Percentiles rank a stretch among this genome's conserved stretches.
These are phyloP conservation scores for Boletus eberwhitei DNA, from an alignment of 768 basidiomycete species.

Conservation along the genomic window DNA sequence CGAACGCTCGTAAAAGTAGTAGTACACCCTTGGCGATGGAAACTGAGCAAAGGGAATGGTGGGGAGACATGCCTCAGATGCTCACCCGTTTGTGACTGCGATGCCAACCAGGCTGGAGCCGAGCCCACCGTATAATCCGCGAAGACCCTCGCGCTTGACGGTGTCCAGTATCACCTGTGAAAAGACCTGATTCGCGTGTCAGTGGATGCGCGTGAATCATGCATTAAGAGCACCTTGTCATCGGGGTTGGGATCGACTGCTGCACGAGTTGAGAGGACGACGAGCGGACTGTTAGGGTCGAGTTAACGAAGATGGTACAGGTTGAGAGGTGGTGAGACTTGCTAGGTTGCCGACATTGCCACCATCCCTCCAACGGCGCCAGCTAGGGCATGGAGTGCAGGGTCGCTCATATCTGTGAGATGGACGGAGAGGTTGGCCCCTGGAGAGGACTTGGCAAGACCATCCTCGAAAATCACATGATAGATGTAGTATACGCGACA, in stretches of 20 bases:
- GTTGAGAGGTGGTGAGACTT: constrained; percentile 26
- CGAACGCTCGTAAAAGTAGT: constrained; percentile 84
- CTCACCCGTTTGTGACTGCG: constrained; percentile 87
- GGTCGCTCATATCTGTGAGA: constrained; percentile 57
- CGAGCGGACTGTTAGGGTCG: constrained; percentile 63
- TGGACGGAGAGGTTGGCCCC: not conserved
- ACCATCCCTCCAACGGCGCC: constrained; percentile 88
- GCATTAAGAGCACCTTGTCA: constrained; percentile 53
- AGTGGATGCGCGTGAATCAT: not conserved
- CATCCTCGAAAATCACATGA: constrained; percentile 16
- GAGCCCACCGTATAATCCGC: constrained; percentile 85
- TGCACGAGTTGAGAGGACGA: constrained; percentile 89
- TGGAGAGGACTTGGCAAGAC: not conserved
- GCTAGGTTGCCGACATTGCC: constrained; percentile 92
- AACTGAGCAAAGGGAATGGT: not conserved
- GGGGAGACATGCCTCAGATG: not conserved
- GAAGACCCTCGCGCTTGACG: constrained; percentile 78
- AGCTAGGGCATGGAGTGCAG: constrained; percentile 79
- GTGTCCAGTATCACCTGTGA: constrained; percentile 70
- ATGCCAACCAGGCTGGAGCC: constrained; percentile 85
- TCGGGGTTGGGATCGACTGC: constrained; percentile 85
- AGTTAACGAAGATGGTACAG: not conserved
- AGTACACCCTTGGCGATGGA: constrained; percentile 65
- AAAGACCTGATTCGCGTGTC: constrained; percentile 45
- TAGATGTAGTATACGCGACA: not conserved